phyloP scores from a whole-genome alignment of 1,284 basidiomycete species.

The Heterobasidion irregulare region DNA sequence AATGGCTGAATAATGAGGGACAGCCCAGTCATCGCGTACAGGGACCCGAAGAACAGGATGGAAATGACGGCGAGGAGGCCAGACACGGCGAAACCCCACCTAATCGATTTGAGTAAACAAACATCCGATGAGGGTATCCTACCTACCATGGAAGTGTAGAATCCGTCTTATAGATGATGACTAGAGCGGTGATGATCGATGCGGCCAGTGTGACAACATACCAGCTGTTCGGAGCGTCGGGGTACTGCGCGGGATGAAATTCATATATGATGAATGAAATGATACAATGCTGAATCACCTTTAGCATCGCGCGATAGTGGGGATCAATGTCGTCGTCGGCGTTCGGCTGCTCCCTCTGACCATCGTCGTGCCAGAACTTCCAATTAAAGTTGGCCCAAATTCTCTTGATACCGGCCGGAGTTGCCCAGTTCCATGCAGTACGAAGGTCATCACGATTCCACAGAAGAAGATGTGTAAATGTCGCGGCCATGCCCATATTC shows the following conservation, averaged over 20 bases:
- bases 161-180: slow-evolving; percentile 43
- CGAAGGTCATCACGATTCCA: slow-evolving; percentile 40
- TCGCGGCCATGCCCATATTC: slow-evolving; percentile 34
- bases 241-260: slow-evolving; percentile 4
- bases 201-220: slow-evolving; percentile 36
- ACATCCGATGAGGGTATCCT: slow-evolving; percentile 11
- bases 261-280: neutral
- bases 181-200: slow-evolving; percentile 39
- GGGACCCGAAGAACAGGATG: slow-evolving; percentile 38
- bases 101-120: slow-evolving; percentile 1
- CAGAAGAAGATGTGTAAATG: slow-evolving; percentile 35
- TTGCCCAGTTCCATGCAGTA: slow-evolving; percentile 18
- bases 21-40: slow-evolving; percentile 41
- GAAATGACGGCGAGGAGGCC: slow-evolving; percentile 39
- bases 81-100: slow-evolving; percentile 10
- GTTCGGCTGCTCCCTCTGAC: slow-evolving; percentile 1
- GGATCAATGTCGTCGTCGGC: slow-evolving; percentile 11
- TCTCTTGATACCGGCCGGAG: slow-evolving; percentile 16
- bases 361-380: slow-evolving; percentile 10
- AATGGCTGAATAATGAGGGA: slow-evolving; percentile 21
- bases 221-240: slow-evolving; percentile 26
- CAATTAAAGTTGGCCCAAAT: slow-evolving; percentile 18
- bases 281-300: slow-evolving; percentile 3
- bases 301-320: slow-evolving; percentile 13
- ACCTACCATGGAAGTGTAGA: slow-evolving; percentile 44